Evolutionary conservation across 1,284 basidiomycete genomes (phyloP), one percentile per base, ranked within the genome.

Genomic region (Sparassis latifolia): DNA sequence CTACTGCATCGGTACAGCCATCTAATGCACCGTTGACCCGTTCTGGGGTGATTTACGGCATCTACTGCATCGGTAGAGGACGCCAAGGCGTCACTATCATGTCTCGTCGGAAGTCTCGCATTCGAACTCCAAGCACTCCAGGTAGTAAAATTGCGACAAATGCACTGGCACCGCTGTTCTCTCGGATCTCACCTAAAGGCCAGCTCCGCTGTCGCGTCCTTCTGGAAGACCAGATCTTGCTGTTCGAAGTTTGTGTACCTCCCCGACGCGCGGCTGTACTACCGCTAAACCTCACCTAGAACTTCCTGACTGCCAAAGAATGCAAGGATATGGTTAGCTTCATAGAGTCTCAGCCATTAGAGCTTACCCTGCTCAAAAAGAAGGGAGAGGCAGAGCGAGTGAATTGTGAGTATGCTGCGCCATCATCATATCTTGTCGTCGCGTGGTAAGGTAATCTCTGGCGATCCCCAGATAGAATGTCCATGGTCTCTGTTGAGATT

Each of bases 341-440:
- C 66, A 80, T 87, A 43, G 77, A 83, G 44, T 64, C 58, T n/a
- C 71, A 86, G 10, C 79, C 81, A 28, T 68, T 91, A 42, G 79
- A 82, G 53, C 76, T 87, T 2, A 86, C 84, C 0, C 83, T 81
- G 20, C 82, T 86, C 1, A 83, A 83, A 63, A 89, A 86, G 67
- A 73, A 74, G 51, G 88, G 86, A 3, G 87, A 91, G 65, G 89
- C 89, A 0, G 79, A 82, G 33, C 69, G 89, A 46, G 79, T 87
- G 10, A 90, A 89, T 63, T 74, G 86, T 87, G 62, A 58, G 75
- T 68, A 20, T 20, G 20, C 31, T 7, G 27, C 10, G 29, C 39
- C 12, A 5, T 47, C 28, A 10, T 41, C 10, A 5, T 37, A 32
- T 31, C 10, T 41, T n/a, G 6, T 37, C 6, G 12, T 12, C 35